These are phyloP conservation scores for Spongiforma sp. DNA, from an alignment of 1,284 basidiomycete genomes.

Conservation along the genomic window DNA sequence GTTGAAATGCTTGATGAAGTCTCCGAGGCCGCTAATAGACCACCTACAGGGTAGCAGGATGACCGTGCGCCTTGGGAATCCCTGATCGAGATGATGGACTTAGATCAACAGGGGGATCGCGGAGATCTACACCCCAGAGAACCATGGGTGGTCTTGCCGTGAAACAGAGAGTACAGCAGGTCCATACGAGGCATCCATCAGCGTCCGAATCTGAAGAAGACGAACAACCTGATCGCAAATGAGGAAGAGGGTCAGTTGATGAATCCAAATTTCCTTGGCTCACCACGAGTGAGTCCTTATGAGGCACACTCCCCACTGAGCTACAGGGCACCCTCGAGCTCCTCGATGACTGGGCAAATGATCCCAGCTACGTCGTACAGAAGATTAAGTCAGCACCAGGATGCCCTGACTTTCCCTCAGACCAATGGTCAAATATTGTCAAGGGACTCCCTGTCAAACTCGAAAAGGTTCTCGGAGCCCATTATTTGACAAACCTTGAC, in stretches of 20 bases:
- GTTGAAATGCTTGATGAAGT: too few species aligned
- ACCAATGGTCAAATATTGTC: slow-evolving; percentile 10
- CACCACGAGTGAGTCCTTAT: too few species aligned
- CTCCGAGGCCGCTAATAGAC: too few species aligned
- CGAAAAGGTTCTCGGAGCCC: slow-evolving; percentile 11
- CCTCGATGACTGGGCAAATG: slow-evolving; percentile 5
- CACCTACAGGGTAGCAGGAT: too few species aligned
- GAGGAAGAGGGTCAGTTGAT: not conserved
- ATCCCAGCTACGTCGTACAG: slow-evolving; percentile 2
- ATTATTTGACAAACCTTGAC: slow-evolving; percentile 3
- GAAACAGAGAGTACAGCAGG: not conserved
- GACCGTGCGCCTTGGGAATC: too few species aligned
- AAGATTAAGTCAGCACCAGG: not conserved
- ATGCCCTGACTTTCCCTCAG: slow-evolving; percentile 3
- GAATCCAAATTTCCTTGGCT: not conserved
- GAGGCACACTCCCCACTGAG: not conserved
- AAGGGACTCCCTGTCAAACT: slow-evolving; percentile 8
- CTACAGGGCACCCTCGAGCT: not conserved
- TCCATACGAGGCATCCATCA: not conserved
- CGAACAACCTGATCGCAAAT: not conserved
- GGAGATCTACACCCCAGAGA: not conserved
- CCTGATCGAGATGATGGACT: too few species aligned
- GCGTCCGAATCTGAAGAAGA: not conserved
- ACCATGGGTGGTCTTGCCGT: not conserved
- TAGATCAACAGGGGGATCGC: too few species aligned